A percentile compares a stretch with the other conserved stretches of the same genome.
Conservation (phyloP, 768 basidiomycete species). For the Kwoniella dejecticola region DNA sequence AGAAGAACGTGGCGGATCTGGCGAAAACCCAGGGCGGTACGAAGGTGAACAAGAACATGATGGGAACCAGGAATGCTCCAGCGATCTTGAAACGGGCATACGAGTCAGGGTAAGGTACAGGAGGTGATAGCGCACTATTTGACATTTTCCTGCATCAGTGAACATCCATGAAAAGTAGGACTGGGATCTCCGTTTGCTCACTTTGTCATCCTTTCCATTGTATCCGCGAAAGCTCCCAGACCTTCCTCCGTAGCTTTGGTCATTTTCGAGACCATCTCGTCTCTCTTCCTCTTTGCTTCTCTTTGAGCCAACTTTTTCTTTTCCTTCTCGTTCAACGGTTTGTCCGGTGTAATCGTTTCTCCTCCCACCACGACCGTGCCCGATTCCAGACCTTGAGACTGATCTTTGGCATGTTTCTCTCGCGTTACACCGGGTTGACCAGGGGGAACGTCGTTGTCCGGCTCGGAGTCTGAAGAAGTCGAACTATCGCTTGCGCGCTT, state of each 20-base stretch:
- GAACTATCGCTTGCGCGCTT: slow-evolving; percentile 19
- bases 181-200: slow-evolving; percentile 29
- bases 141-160: not conserved
- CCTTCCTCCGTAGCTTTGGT: slow-evolving; percentile 55
- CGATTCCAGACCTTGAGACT: slow-evolving; percentile 36
- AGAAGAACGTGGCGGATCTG: slow-evolving; percentile 49
- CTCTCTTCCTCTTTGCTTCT: slow-evolving; percentile 55
- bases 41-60: slow-evolving; percentile 50
- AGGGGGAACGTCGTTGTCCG: slow-evolving; percentile 31
- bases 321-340: slow-evolving; percentile 43
- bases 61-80: slow-evolving; percentile 52
- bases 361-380: slow-evolving; percentile 41
- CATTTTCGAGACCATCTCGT: slow-evolving; percentile 54
- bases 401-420: slow-evolving; percentile 3
- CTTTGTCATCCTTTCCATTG: slow-evolving; percentile 55
- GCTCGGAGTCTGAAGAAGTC: slow-evolving; percentile 40
- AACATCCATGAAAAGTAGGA: not conserved
- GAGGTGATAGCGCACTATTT: slow-evolving; percentile 54
- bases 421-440: slow-evolving; percentile 14
- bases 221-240: slow-evolving; percentile 55
- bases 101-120: slow-evolving; percentile 51
- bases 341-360: slow-evolving; percentile 31
- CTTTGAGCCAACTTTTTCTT: slow-evolving; percentile 49
- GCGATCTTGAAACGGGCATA: slow-evolving; percentile 56
- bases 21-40: slow-evolving; percentile 55